A percentile compares a stretch with the other conserved stretches of the same genome.
phyloP scores from a whole-genome alignment of 2,329 filamentous ascomycete species.

The Penicillium occitanis region DNA sequence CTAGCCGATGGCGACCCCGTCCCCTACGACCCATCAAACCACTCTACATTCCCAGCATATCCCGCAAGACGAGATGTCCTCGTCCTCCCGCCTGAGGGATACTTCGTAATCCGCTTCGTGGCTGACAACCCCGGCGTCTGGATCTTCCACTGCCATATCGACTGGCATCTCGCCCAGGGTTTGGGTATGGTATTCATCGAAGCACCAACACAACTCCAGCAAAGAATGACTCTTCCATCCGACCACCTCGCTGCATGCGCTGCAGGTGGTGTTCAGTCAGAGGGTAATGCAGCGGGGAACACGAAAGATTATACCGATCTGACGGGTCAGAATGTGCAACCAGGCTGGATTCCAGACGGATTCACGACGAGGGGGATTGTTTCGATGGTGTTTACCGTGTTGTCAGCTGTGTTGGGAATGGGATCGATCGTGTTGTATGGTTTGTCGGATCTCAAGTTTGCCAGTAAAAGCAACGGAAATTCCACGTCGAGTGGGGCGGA shows the following conservation, averaged over 20 bases:
- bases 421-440: conserved; percentile 52
- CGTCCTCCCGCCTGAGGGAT: conserved; percentile 63
- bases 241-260: conserved; percentile 20
- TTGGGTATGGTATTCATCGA: conserved; percentile 65
- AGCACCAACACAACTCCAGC: conserved; percentile 62
- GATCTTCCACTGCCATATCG: conserved; percentile 79
- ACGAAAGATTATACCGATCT: conserved; percentile 63
- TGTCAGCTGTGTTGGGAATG: conserved; percentile 68
- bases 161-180: conserved; percentile 72
- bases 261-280: conserved; percentile 49
- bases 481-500: neutral
- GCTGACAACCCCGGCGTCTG: conserved; percentile 56
- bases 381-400: conserved; percentile 68
- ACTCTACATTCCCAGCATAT: conserved; percentile 48
- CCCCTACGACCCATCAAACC: conserved; percentile 29
- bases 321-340: conserved; percentile 57
- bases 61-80: conserved; percentile 70
- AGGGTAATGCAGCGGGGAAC: conserved; percentile 74
- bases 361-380: conserved; percentile 70
- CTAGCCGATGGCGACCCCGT: conserved; percentile 40
- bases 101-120: conserved; percentile 60
- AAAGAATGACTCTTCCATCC: conserved; percentile 56
- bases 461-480: neutral
- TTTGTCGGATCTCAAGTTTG: conserved; percentile 41
- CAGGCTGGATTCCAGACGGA: conserved; percentile 60